phyloP scores from a whole-genome alignment of 345 rosid species.

The Microcos paniculata region DNA sequence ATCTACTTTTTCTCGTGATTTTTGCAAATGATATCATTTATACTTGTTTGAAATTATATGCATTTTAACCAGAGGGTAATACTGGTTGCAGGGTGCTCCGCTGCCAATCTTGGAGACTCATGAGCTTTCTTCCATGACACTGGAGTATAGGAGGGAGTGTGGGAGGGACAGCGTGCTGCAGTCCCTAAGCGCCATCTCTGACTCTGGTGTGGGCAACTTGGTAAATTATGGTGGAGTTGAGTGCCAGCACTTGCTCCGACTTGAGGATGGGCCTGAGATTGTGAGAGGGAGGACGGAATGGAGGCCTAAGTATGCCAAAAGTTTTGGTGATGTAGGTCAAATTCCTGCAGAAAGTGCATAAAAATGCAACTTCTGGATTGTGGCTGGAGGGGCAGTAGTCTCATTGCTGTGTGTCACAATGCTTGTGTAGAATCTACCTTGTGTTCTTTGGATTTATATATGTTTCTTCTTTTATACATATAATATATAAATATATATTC shows the following conservation, averaged over 20 bases:
- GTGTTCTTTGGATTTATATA: constrained; percentile 27
- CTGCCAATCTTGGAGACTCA: constrained; percentile 74
- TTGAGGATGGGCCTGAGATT: constrained; percentile 82
- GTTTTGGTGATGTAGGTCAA: constrained; percentile 38
- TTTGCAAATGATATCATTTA: neutral
- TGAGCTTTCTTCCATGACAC: constrained; percentile 70
- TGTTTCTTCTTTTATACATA: constrained; percentile 20
- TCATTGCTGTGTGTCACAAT: constrained; percentile 22
- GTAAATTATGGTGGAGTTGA: constrained; percentile 51
- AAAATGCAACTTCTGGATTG: neutral
- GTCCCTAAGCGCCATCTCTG: constrained; percentile 77
- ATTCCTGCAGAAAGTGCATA: constrained; percentile 40
- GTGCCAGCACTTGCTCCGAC: constrained; percentile 92
- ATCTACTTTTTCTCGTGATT: neutral
- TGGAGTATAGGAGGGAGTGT: constrained; percentile 97
- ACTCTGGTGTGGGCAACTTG: constrained; percentile 35
- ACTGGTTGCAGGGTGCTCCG: constrained; percentile 78
- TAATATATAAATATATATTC: constrained; percentile 9
- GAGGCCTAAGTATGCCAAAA: constrained; percentile 62
- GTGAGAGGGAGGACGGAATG: constrained; percentile 88
- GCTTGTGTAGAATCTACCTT: constrained; percentile 29
- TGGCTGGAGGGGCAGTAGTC: constrained; percentile 19
- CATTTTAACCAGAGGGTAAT: neutral
- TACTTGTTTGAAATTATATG: neutral
- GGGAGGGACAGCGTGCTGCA: constrained; percentile 89